A percentile compares a stretch with the other conserved stretches of the same genome.
These are phyloP conservation scores for Pugionium dolabratum DNA, from an alignment of 345 rosid species.

Conservation along the genomic window DNA sequence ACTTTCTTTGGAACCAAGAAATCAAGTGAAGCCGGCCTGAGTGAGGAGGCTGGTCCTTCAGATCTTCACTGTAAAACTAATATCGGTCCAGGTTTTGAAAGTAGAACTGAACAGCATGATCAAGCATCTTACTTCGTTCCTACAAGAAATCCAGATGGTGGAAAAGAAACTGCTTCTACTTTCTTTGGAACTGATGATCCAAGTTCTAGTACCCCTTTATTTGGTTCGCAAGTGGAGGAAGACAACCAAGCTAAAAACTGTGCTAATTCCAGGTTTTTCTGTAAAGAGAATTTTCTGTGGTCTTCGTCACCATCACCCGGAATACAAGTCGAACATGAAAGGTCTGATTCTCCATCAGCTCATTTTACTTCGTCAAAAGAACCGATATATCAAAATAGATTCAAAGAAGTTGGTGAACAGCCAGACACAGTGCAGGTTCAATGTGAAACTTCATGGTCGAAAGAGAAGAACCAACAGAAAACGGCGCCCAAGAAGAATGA, in stretches of 20 bases:
- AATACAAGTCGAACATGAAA: slow-evolving; percentile 34
- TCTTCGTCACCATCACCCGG: slow-evolving; percentile 30
- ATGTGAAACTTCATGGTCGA: slow-evolving; percentile 24
- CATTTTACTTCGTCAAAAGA: slow-evolving; percentile 15
- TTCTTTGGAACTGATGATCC: slow-evolving; percentile 32
- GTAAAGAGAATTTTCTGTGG: slow-evolving; percentile 29
- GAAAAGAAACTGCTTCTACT: slow-evolving; percentile 28
- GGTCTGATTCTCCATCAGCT: slow-evolving; percentile 18
- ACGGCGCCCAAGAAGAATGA: too few species aligned
- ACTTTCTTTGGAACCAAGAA: too few species aligned
- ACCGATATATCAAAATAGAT: slow-evolving; percentile 29
- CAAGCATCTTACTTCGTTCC: slow-evolving; percentile 34
- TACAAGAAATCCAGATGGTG: slow-evolving; percentile 33
- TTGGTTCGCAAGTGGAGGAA: slow-evolving; percentile 30
- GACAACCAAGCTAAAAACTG: slow-evolving; percentile 20
- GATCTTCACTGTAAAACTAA: slow-evolving; percentile 30
- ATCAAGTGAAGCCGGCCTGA: slow-evolving; percentile 36
- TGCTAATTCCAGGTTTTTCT: slow-evolving; percentile 13
- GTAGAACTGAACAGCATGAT: slow-evolving; percentile 29
- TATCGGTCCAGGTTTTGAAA: slow-evolving; percentile 28
- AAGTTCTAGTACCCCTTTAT: slow-evolving; percentile 22
- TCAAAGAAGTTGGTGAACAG: slow-evolving; percentile 20
- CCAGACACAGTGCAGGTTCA: slow-evolving; percentile 25
- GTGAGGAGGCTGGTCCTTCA: slow-evolving; percentile 33
- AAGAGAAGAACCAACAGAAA: not conserved